Conservation (phyloP, 768 basidiomycete genomes). For the Auricularia sp. region DNA sequence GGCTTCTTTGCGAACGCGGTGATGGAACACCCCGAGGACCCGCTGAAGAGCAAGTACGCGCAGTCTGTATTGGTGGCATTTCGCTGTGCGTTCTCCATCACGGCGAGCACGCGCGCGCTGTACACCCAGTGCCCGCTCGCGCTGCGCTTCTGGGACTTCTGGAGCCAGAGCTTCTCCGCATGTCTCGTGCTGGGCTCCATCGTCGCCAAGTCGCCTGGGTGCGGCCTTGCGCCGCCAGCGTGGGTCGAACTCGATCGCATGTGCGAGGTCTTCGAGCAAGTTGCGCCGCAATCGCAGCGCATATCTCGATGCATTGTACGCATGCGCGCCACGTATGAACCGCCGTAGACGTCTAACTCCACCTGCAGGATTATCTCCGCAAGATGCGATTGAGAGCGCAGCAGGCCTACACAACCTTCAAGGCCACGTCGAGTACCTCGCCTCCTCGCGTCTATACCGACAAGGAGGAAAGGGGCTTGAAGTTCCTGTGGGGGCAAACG, state of each 20-base stretch:
- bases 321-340: not conserved
- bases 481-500: too few species aligned
- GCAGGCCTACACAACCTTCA: too few species aligned
- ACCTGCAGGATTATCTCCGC: too few species aligned
- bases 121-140: constrained; percentile 46
- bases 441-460: too few species aligned
- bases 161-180: constrained; percentile 64
- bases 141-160: constrained; percentile 58
- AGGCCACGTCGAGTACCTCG: too few species aligned
- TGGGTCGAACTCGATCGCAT: constrained; percentile 53
- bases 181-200: constrained; percentile 67
- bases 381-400: too few species aligned
- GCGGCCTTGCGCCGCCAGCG: constrained; percentile 62
- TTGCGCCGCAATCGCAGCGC: constrained; percentile 29
- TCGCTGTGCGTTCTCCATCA: constrained; percentile 51
- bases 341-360: too few species aligned
- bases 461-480: too few species aligned
- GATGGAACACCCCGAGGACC: constrained; percentile 50
- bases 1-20: constrained; percentile 71
- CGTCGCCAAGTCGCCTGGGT: constrained; percentile 63
- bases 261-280: constrained; percentile 52
- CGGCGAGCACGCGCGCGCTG: constrained; percentile 37
- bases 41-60: constrained; percentile 57
- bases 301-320: not conserved
- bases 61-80: constrained; percentile 61